Evolutionary conservation across 257 asterid species (phyloP), one percentile per base, ranked within the genome.

Genomic region (Gardenia jasminoides): DNA sequence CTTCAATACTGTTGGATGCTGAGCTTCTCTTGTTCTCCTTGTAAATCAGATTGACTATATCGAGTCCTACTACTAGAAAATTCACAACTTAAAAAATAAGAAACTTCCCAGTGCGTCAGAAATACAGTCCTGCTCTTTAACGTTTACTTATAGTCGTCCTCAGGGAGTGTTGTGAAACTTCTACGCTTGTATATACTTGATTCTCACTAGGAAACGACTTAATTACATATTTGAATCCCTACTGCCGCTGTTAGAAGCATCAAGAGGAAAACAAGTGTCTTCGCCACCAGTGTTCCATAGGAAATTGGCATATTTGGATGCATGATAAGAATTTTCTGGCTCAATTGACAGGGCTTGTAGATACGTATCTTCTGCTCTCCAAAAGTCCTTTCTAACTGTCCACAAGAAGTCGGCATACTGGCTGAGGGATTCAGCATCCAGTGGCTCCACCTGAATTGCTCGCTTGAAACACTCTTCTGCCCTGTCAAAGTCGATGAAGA

Each of bases 261-360:
- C 81, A 61, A 90, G 83, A 74, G 94, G 98, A 66, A 76, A 90
- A 80, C 97, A 95, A 1, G 98, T 95, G 17, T 90, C 99, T 50
- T 92, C 97, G 16, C 92, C 97, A 7, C 99, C 97, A 9, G 97
- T 93, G 82, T 71, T 89, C 99, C 99, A 95, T 84, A 95, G 83
- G 93, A 95, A 93, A 78, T 83, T 78, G 4, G 97, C 96, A 41
- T 95, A 93, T 58, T 83, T 81, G 2, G 93, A 90, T 33, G 91
- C 89, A 41, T 84, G 83, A 26, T 86, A 84, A 56, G 90, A 19
- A 72, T 90, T 93, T 12, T 79, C 78, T 6, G 93, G 93, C 69
- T 92, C 98, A 28, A 84, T 79, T 5, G 88, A 81, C 67, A 91
- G 31, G 4, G 97, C 94, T 80, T 90, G 94, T n/a, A 90, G 44